Percentiles rank a stretch among this genome's conserved stretches.
These are phyloP conservation scores for Coemansia pectinata DNA, from an alignment of 192 early-diverging fungal genomes.

Conservation along the genomic window DNA sequence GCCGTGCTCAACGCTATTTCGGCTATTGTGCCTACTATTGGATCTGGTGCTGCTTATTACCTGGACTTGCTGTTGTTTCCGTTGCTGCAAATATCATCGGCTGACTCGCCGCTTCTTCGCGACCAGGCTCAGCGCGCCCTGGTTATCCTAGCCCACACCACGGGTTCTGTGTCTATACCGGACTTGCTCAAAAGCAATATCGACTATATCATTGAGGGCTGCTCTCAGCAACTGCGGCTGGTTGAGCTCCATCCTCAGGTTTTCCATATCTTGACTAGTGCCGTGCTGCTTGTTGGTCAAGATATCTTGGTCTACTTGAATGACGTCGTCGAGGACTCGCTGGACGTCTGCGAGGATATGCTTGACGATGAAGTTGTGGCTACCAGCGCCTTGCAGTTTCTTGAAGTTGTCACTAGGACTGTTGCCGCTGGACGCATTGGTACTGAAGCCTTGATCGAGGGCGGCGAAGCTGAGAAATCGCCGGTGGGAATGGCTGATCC, in stretches of 20 bases:
- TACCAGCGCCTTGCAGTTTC: conserved; percentile 22
- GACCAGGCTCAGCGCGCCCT: conserved; percentile 22
- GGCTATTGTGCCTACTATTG: conserved; percentile 14
- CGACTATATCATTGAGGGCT: conserved; percentile 51
- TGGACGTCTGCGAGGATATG: conserved; percentile 42
- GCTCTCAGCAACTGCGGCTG: conserved; percentile 38
- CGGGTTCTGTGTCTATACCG: conserved; percentile 1
- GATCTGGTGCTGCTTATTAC: conserved; percentile 25
- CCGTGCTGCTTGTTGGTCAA: conserved; percentile 26
- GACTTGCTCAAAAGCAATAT: conserved; percentile 36
- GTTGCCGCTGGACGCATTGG: neutral
- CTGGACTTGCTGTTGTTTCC: conserved; percentile 47
- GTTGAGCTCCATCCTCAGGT: conserved; percentile 27
- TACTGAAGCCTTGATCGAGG: neutral
- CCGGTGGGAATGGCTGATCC: conserved; percentile 1
- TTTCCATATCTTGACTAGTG: conserved; percentile 28
- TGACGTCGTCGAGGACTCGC: conserved; percentile 46
- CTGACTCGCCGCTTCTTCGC: conserved; percentile 16
- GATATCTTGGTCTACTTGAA: conserved; percentile 45
- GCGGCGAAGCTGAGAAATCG: neutral
- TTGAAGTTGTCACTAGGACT: conserved; percentile 33
- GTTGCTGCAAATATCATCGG: conserved; percentile 24
- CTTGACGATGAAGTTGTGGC: conserved; percentile 5
- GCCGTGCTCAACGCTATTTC: conserved; percentile 33
- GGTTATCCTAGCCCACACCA: conserved; percentile 15